Evolutionary conservation across 1,284 basidiomycete genomes (phyloP).

Genomic region (Blastosporella zonata): DNA sequence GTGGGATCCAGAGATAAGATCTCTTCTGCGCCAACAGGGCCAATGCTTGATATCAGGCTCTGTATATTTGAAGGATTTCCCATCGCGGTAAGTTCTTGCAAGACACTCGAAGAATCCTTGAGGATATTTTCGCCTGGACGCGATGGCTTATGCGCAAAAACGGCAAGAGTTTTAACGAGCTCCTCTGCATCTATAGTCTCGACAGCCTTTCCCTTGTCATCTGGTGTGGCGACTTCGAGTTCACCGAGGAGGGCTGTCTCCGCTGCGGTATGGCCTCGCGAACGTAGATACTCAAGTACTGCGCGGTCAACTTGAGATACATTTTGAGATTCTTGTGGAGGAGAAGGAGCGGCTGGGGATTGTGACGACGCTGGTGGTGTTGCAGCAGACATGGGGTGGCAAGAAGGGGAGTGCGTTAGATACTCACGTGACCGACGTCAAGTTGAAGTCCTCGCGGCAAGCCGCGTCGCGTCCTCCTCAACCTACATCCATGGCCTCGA

Average conservation of each 20-base stretch:
- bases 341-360: conserved; percentile 41
- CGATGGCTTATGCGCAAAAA: conserved; percentile 63
- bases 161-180: conserved; percentile 61
- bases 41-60: conserved; percentile 71
- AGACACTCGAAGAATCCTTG: conserved; percentile 61
- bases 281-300: conserved; percentile 82
- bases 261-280: conserved; percentile 77
- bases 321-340: conserved; percentile 38
- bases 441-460: not conserved
- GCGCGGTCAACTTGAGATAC: conserved; percentile 52
- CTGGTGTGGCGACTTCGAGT: conserved; percentile 53
- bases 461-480: conserved; percentile 6
- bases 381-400: conserved; percentile 33
- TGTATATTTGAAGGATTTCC: conserved; percentile 68
- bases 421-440: conserved; percentile 21
- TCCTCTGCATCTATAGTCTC: conserved; percentile 59
- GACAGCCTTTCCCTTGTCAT: conserved; percentile 52
- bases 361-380: conserved; percentile 43
- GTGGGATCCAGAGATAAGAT: conserved; percentile 82
- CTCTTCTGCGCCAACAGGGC: conserved; percentile 77
- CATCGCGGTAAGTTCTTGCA: conserved; percentile 64
- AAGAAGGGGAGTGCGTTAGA: not conserved
- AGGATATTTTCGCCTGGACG: conserved; percentile 63
- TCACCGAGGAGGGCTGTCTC: conserved; percentile 74
- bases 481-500: conserved; percentile 39